Base-by-base conservation (phyloP, 768 basidiomycete genomes). In the Amanita muscaria region DNA sequence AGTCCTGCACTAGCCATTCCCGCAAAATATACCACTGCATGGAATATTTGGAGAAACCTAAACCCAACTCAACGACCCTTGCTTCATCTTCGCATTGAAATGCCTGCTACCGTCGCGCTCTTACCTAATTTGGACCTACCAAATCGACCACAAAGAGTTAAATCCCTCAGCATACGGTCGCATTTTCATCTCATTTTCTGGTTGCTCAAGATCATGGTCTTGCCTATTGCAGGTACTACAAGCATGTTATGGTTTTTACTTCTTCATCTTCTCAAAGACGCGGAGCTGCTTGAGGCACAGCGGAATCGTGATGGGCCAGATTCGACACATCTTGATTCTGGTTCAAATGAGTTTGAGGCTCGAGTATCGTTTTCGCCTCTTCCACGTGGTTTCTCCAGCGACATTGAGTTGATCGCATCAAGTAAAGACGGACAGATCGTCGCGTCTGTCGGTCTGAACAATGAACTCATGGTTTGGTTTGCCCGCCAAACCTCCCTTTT, bases 221-320 rank as follows among this genome's bases (percentile, higher is more conserved):
- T 92, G 1, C 94, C 94, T 0, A 93, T 96, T 57, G 74, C 78
- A 6, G 70, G 70, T 4, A 94, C 93, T 0, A 87, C 84, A 5
- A 64, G 73, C 19, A 61, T 74, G 3, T 69, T 98, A 8, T 97
- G 86, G 59, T 71, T 75, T 6, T 63, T 98, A 9, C 68, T 94
- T 6, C 69, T 89, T 8, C 92, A 92, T 58, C 71, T 99, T 2
- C 67, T 97, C 49, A 94, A 93, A 65, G 83, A 94, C 51, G 79
- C 89, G 0, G 92, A 99, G 47, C 75, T 92, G 1, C 72, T 96
- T 27, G 92, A 92, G 54, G 85, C 88, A 2, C 89, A 92, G 55
- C 72, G 83, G 31, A 73, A 83, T 56, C 72, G 77, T 24, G 66
- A 66, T 1, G 77, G 76, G 27, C 56, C 66, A 1, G 70, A 72